Base-by-base conservation (phyloP, 805 yeast species). In the Lipomyces yamadae region DNA sequence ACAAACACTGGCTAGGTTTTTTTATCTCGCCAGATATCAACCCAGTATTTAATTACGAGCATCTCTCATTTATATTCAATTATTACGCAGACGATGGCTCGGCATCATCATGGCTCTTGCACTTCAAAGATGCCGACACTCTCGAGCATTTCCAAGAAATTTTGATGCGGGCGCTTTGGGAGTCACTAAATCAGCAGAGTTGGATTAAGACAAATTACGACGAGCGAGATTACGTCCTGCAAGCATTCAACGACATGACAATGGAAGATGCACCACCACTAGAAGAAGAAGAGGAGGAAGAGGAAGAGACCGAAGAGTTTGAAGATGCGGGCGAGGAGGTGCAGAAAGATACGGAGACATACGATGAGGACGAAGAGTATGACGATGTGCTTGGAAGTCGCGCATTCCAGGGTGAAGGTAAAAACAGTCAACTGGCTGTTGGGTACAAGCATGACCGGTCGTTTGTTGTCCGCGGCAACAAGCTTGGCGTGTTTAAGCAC, bases 401-500 rank as follows among this genome's bases (percentile, higher is more conserved):
- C 8, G 78, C 78, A 32, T 67, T 72, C 45, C 60, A 68, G 57
- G 76, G 74, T 45, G 72, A 78, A 62, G 83, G 82, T 15, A 80
- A 80, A 59, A 92, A 92, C 75, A 83, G 85, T 61, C 87, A 86
- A 30, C 81, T 92, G 73, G 87, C 90, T 0, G 87, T 91, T 7
- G 93, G 96, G 0, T 84, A 79, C 68, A 83, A 83, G 63, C 87
- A 87, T 71, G 88, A 90, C 73, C 82, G 95, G 45, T 84, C 96
- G 0, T 92, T 84, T 75, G 93, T 92, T 37, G 87, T 89, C 0
- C 85, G 96, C 71, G 97, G 92, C 15, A 80, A 90, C 75, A 86
- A 85, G 70, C 80, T 92, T 64, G 97, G 97, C 42, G 92, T 92
- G 4, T 91, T 92, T 78, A 88, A 83, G 72, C 83, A 87, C 24